Conservation (phyloP, 345 rosid genomes). For the Adansonia digitata region DNA sequence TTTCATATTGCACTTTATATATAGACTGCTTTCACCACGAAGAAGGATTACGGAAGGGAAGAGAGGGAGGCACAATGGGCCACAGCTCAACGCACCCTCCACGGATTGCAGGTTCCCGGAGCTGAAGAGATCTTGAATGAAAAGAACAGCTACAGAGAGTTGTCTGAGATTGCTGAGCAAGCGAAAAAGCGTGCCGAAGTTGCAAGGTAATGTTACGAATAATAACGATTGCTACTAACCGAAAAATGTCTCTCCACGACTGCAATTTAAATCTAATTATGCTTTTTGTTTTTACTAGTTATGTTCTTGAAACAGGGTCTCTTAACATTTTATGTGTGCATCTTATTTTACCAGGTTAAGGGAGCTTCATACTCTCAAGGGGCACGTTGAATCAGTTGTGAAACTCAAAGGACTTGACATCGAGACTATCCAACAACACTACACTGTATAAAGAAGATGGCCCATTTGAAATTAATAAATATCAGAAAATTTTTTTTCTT, state of each 20-base stretch:
- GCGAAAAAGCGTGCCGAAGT: not conserved
- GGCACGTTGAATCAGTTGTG: not conserved
- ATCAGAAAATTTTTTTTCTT: too few species aligned
- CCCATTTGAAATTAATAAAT: too few species aligned
- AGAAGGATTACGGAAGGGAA: not conserved
- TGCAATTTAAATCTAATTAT: too few species aligned
- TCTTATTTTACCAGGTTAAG: not conserved
- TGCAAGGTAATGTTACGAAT: too few species aligned
- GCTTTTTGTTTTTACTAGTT: too few species aligned
- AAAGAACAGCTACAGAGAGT: not conserved
- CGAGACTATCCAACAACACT: conserved; percentile 1
- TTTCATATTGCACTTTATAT: too few species aligned
- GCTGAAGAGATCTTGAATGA: not conserved
- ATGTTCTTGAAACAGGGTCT: too few species aligned
- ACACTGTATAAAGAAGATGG: not conserved
- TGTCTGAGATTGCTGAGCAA: not conserved
- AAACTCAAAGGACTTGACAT: conserved; percentile 1
- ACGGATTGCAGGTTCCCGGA: not conserved
- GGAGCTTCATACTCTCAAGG: conserved; percentile 7
- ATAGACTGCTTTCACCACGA: conserved; percentile 1
- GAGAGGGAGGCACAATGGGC: conserved; percentile 9
- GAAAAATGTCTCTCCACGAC: too few species aligned
- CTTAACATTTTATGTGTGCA: too few species aligned
- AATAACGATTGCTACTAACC: too few species aligned
- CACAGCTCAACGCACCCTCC: not conserved